Base-by-base conservation (phyloP, 2,329 filamentous ascomycete genomes). In the Huntiella bhutanensis region DNA sequence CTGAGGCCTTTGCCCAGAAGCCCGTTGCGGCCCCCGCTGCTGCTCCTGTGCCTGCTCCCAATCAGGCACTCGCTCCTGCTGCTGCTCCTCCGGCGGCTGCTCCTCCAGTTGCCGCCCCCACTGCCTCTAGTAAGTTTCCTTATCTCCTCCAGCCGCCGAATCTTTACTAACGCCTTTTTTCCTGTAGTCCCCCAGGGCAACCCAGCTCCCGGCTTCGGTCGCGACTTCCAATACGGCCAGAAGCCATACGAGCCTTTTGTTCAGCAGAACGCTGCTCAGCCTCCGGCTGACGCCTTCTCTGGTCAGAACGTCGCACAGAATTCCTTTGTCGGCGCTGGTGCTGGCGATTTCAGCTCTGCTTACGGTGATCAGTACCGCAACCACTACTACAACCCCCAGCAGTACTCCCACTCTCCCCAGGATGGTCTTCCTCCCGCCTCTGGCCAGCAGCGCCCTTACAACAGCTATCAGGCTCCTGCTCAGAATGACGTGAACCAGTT, bases 341-440 rank as follows among this genome's bases (percentile, higher is more conserved):
- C 80, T 11, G 75, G 69, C 59, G 85, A 93, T 53, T 93, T 84
- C 62, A 80, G 82, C 15, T 79, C 80, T 4, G 94, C 92, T 65
- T 92, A 93, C 61, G 83, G 81, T 33, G 84, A 85, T 52, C 76
- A 69, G 53, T 77, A 75, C 54, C 69, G 75, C 54, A 77, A 77
- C 59, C 81, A 85, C 60, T 69, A 73, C 42, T 74, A 72, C 57
- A 64, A 64, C 43, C 69, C 73, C 53, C 66, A 71, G 53, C 15
- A n/a, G n/a, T 67, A 63, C 49, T 64, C 62, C 3, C 77, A 80
- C 57, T 73, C 68, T 52, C 80, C 84, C 55, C 82, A 87, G 60
- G 86, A 94, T 53, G 77, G 71, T 49, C 70, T 73, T 48, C 67
- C 75, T 15, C 48, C 48, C 12, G 43, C 11, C 32, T 46, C 46